These are phyloP conservation scores for Tetracentron sinense DNA, from an alignment of 164 flowering plant species.

Conservation along the genomic window DNA sequence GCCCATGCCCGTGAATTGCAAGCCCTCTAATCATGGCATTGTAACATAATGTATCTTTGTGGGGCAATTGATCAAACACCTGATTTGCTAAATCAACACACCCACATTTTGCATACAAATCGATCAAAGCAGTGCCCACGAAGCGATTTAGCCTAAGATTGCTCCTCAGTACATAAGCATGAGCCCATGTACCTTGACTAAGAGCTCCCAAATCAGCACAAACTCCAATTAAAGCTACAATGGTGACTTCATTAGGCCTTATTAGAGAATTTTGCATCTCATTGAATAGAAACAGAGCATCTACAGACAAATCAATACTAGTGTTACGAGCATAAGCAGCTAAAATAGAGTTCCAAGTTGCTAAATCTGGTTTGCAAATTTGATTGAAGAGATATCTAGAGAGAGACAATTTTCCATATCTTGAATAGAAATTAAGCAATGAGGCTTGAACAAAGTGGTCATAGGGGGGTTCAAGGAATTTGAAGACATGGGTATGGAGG, in stretches of 20 bases:
- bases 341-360: slow-evolving; percentile 53
- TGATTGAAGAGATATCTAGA: slow-evolving; percentile 45
- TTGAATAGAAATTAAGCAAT: slow-evolving; percentile 43
- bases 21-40: slow-evolving; percentile 64
- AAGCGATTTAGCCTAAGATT: slow-evolving; percentile 38
- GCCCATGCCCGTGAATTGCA: slow-evolving; percentile 49
- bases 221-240: slow-evolving; percentile 53
- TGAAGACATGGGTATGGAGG: slow-evolving; percentile 54
- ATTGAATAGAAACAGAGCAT: slow-evolving; percentile 40
- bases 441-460: slow-evolving; percentile 54
- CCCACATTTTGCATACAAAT: slow-evolving; percentile 56
- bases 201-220: slow-evolving; percentile 57
- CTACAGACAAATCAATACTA: slow-evolving; percentile 26
- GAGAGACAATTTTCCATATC: slow-evolving; percentile 35
- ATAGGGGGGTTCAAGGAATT: slow-evolving; percentile 36
- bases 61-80: slow-evolving; percentile 43
- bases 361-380: slow-evolving; percentile 46
- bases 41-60: slow-evolving; percentile 46
- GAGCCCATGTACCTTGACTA: slow-evolving; percentile 59
- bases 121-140: slow-evolving; percentile 46
- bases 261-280: slow-evolving; percentile 37
- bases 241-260: slow-evolving; percentile 50
- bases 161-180: slow-evolving; percentile 38
- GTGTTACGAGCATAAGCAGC: slow-evolving; percentile 35
- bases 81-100: slow-evolving; percentile 33